Conservation (phyloP, 192 early-diverging fungal genomes). For the Coemansia sp. region DNA sequence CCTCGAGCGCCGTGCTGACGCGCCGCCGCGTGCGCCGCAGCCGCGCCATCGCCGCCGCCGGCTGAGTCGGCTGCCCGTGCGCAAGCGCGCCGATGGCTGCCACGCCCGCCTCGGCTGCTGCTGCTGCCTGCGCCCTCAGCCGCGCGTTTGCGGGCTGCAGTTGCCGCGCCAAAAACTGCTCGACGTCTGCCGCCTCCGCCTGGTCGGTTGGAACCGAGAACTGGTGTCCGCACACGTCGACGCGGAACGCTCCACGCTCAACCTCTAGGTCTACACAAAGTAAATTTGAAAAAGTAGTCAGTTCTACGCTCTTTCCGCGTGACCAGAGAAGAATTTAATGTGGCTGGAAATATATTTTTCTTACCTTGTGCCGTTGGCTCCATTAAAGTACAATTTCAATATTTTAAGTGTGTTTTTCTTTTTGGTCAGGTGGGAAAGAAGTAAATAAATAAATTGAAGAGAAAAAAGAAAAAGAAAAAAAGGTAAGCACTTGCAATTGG, state of each 20-base stretch:
- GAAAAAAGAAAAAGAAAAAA: background rate
- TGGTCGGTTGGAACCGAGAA: conserved; percentile 46
- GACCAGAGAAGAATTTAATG: background rate
- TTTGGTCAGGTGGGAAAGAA: background rate
- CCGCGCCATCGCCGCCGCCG: background rate
- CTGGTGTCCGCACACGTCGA: conserved; percentile 53
- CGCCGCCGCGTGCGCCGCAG: conserved; percentile 3
- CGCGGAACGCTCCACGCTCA: conserved; percentile 47
- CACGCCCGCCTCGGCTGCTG: conserved; percentile 15
- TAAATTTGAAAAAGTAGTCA: background rate
- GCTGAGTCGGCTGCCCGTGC: background rate
- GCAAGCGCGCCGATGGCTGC: conserved; percentile 24
- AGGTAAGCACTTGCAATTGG: too few species aligned
- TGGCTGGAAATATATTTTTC: background rate
- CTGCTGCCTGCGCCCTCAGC: conserved; percentile 17
- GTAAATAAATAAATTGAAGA: too few species aligned
- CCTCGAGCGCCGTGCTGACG: background rate
- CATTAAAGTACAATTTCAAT: conserved; percentile 4
- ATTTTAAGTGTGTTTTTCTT: background rate
- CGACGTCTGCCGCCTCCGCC: conserved; percentile 13
- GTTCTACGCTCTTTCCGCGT: background rate
- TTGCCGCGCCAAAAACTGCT: conserved; percentile 22
- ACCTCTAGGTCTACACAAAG: background rate
- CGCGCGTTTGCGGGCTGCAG: conserved; percentile 21
- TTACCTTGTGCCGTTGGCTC: conserved; percentile 6